Evolutionary conservation across 345 rosid genomes (phyloP).

Genomic region (Salix udensis): DNA sequence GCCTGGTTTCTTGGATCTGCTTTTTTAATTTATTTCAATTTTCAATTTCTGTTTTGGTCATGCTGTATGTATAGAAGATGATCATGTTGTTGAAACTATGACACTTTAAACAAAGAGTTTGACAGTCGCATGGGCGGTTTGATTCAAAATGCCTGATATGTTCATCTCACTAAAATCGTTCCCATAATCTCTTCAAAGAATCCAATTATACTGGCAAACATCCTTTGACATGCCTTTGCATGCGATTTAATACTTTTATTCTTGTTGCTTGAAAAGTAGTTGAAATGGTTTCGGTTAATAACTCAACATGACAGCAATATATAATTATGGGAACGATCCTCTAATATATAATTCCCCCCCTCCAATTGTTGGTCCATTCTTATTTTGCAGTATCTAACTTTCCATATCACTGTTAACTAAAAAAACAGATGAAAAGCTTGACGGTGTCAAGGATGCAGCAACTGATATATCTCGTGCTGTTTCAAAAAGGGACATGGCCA

Average conservation of each 20-base stretch:
- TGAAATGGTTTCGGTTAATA: background rate
- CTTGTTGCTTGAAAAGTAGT: background rate
- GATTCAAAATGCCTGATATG: background rate
- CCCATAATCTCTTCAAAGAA: background rate
- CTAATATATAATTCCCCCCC: background rate
- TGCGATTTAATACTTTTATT: background rate
- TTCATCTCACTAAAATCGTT: background rate
- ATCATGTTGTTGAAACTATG: background rate
- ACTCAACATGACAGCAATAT: background rate
- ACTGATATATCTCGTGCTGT: slow-evolving; percentile 53
- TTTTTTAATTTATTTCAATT: background rate
- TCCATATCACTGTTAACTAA: slow-evolving; percentile 7
- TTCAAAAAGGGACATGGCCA: slow-evolving; percentile 96
- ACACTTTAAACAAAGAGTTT: background rate
- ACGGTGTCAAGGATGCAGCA: slow-evolving; percentile 52
- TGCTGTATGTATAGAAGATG: background rate
- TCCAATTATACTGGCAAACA: background rate
- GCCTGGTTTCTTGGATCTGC: background rate
- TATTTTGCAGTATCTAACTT: slow-evolving; percentile 5
- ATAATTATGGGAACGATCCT: background rate
- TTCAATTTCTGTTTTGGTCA: background rate
- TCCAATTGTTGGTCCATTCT: slow-evolving; percentile 2
- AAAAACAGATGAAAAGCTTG: slow-evolving; percentile 48
- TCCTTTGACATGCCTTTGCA: background rate
- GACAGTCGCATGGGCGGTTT: background rate